Evolutionary conservation across 2,329 filamentous ascomycete species (phyloP).

Genomic region (Ophiocordyceps polyrhachis-furcata): DNA sequence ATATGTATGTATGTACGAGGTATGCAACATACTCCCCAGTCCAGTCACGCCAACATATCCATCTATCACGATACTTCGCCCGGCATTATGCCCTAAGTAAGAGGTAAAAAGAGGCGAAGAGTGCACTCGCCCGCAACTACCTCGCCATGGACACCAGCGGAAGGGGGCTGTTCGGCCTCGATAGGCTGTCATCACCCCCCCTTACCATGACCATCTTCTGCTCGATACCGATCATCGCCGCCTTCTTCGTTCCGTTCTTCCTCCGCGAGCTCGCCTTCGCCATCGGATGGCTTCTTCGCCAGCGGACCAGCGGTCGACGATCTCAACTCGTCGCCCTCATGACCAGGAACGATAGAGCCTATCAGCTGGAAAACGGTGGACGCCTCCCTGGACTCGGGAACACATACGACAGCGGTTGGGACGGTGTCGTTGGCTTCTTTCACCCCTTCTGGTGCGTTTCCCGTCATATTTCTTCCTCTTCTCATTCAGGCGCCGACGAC

Average conservation of each 20-base stretch:
- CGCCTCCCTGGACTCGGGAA: slow-evolving; percentile 41
- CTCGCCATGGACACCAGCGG: slow-evolving; percentile 11
- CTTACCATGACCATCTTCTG: slow-evolving; percentile 8
- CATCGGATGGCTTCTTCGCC: slow-evolving; percentile 42
- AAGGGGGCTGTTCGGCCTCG: slow-evolving; percentile 11
- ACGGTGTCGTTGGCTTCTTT: slow-evolving; percentile 85
- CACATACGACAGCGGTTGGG: slow-evolving; percentile 45
- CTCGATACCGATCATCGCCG: slow-evolving; percentile 6
- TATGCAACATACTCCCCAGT: no score
- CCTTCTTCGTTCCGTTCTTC: slow-evolving; percentile 11
- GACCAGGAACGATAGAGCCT: slow-evolving; percentile 24
- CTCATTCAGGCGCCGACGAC: neutral
- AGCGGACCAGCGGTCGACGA: slow-evolving; percentile 43
- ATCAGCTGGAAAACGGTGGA: slow-evolving; percentile 15
- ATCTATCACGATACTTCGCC: neutral
- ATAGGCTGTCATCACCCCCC: slow-evolving; percentile 8
- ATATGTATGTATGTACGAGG: no score
- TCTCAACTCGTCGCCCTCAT: slow-evolving; percentile 35
- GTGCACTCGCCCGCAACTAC: neutral
- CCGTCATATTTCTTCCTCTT: slow-evolving; percentile 1
- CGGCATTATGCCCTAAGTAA: neutral
- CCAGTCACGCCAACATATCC: neutral
- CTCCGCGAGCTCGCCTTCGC: slow-evolving; percentile 18
- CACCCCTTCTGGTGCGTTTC: slow-evolving; percentile 75
- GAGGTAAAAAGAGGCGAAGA: neutral